These are phyloP conservation scores for Fraxinus platypoda DNA, from an alignment of 305 asterid species.

Conservation along the genomic window DNA sequence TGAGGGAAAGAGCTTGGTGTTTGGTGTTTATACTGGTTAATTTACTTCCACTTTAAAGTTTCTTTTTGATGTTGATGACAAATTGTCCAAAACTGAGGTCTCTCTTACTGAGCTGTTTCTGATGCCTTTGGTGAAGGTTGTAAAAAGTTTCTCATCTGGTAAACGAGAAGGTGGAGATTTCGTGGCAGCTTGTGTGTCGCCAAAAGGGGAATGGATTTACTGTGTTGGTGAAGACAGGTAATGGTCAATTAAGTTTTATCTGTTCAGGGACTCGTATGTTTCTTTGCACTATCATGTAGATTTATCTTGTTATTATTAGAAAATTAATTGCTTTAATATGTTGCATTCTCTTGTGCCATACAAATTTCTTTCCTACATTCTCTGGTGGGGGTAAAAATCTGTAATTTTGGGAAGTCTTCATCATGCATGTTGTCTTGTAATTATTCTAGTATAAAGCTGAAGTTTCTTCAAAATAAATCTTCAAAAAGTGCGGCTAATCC, in stretches of 20 bases:
- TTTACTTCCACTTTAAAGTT: not conserved
- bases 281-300: not conserved
- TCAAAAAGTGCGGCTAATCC: not conserved
- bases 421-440: not conserved
- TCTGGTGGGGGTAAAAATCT: not conserved
- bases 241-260: not conserved
- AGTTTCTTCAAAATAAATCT: not conserved
- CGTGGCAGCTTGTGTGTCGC: conserved; percentile 93
- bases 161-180: conserved; percentile 99
- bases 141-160: conserved; percentile 97
- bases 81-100: conserved; percentile 2
- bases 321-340: conserved; percentile 1
- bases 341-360: not conserved
- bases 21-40: not conserved
- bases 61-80: conserved; percentile 5
- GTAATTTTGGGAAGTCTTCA: not conserved
- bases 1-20: not conserved
- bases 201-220: conserved; percentile 99
- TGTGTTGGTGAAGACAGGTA: conserved; percentile 99
- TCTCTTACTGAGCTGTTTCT: not conserved
- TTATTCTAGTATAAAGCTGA: not conserved
- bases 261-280: conserved; percentile 7
- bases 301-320: not conserved
- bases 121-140: conserved; percentile 56
- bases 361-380: not conserved